phyloP scores from a whole-genome alignment of 2,329 filamentous ascomycete genomes.

The Aspergillus fumigatus region DNA sequence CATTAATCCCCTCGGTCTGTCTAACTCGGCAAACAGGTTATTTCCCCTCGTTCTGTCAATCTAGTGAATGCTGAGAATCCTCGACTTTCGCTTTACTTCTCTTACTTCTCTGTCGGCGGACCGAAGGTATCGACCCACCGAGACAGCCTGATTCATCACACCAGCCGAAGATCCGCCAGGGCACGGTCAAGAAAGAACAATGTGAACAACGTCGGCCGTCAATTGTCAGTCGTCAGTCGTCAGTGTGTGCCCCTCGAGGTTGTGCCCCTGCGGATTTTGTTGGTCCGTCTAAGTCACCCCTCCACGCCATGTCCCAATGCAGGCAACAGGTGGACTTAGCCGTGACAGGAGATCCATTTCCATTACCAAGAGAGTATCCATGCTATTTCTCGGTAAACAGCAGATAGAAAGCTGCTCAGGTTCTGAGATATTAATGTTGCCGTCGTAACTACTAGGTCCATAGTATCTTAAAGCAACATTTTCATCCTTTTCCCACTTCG shows the following conservation, averaged over 20 bases:
- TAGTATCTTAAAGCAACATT: too few relatives aligned
- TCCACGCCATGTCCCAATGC: conserved; percentile 12
- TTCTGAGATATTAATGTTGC: too few relatives aligned
- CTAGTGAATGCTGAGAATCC: neutral
- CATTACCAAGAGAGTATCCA: neutral
- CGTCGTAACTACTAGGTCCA: too few relatives aligned
- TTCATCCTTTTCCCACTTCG: too few relatives aligned
- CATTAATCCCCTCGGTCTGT: neutral
- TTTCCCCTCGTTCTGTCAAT: neutral
- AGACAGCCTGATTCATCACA: conserved; percentile 3
- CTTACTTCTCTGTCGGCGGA: conserved; percentile 7
- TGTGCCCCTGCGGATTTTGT: neutral
- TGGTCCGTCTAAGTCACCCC: neutral
- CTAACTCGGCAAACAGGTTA: neutral
- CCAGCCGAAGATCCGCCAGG: conserved; percentile 15
- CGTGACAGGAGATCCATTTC: neutral
- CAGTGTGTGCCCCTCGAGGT: conserved; percentile 8
- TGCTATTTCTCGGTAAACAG: too few relatives aligned
- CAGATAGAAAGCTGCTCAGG: too few relatives aligned
- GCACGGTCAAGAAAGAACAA: neutral
- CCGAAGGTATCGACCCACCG: conserved; percentile 16
- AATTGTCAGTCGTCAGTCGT: conserved; percentile 11
- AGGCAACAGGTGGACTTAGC: conserved; percentile 15
- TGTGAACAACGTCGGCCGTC: conserved; percentile 1
- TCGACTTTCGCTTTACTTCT: neutral